Evolutionary conservation across 176 grass and related monocot genomes (phyloP).

Genomic region (Musa schizocarpa): DNA sequence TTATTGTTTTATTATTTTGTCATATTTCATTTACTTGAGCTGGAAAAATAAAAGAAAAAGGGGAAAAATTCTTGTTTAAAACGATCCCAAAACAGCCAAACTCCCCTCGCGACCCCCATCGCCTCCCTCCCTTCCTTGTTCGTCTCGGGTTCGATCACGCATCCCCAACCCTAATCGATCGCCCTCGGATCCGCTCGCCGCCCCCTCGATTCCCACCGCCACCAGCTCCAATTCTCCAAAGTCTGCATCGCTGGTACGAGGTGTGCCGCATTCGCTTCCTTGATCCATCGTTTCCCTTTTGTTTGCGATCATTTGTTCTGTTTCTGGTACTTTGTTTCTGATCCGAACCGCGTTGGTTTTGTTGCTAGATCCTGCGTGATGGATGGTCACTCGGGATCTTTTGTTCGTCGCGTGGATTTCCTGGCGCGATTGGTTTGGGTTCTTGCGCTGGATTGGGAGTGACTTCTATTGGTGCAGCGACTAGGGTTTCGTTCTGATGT

Average conservation of each 20-base stretch:
- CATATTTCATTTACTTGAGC: too few relatives aligned
- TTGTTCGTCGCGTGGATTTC: not conserved
- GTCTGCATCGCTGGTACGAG: not conserved
- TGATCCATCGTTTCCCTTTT: not conserved
- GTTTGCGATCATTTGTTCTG: too few relatives aligned
- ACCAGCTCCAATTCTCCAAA: not conserved
- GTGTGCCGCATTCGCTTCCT: not conserved
- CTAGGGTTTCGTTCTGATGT: not conserved
- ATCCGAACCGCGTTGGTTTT: not conserved
- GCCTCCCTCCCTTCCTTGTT: not conserved
- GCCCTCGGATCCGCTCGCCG: not conserved
- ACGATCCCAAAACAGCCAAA: not conserved
- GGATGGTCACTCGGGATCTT: not conserved
- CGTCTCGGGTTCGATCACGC: not conserved
- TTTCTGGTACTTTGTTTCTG: not conserved
- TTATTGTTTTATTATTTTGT: too few relatives aligned
- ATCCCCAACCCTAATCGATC: not conserved
- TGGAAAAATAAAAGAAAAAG: not conserved
- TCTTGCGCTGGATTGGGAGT: not conserved
- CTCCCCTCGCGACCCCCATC: not conserved
- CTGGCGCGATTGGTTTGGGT: not conserved
- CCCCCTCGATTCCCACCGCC: not conserved
- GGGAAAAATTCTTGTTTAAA: not conserved
- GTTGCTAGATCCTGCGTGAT: not conserved
- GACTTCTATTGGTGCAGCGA: not conserved